Evolutionary conservation across 2,329 filamentous ascomycete species (phyloP).

Genomic region (Aspergillus fructus): DNA sequence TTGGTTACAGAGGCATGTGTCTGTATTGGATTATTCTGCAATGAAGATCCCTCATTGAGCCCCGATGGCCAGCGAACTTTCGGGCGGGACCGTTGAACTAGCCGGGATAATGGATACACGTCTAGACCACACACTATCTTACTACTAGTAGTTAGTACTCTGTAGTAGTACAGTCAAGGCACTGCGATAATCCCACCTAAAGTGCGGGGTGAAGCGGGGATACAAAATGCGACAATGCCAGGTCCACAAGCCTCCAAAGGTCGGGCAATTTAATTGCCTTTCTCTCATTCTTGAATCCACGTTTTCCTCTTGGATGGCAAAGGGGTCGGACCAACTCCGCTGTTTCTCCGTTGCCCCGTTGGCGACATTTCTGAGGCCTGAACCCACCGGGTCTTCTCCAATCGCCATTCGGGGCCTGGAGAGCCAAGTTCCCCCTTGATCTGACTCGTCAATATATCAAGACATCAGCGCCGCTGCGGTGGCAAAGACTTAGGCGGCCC

Average conservation of each 20-base stretch:
- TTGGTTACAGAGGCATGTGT: constrained; percentile 3
- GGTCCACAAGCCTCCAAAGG: background rate
- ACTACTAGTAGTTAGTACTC: background rate
- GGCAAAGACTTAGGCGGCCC: background rate
- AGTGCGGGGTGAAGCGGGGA: constrained; percentile 3
- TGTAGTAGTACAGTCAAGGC: background rate
- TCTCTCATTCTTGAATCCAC: background rate
- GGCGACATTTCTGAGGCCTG: background rate
- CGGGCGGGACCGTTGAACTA: background rate
- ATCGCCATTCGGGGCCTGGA: background rate
- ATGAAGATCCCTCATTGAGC: background rate
- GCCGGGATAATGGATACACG: background rate
- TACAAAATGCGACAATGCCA: background rate
- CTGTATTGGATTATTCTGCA: constrained; percentile 1
- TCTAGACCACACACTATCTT: background rate
- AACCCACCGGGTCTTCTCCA: background rate
- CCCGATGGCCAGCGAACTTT: background rate
- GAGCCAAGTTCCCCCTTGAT: background rate
- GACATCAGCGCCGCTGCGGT: background rate
- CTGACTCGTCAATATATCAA: background rate
- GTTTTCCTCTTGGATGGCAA: background rate
- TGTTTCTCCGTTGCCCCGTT: background rate
- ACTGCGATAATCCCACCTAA: background rate
- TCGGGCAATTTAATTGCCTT: background rate
- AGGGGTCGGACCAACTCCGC: background rate